Evolutionary conservation across 768 basidiomycete species (phyloP).

Genomic region (Mycena pura): DNA sequence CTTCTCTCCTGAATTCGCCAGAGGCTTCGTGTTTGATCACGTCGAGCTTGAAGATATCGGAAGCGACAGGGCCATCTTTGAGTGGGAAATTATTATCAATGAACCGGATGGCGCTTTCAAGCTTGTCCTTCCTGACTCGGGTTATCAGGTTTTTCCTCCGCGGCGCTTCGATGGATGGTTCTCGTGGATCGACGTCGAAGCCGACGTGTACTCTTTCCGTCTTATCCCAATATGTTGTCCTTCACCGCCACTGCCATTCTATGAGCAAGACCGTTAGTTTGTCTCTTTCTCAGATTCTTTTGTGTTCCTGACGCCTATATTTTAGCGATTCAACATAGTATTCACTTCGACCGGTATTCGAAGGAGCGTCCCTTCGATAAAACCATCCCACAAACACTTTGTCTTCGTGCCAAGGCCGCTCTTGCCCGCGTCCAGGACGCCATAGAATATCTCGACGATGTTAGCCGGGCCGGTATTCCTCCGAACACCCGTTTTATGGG

Average conservation of each 20-base stretch:
- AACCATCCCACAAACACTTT: conserved; percentile 2
- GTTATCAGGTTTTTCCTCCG: neutral
- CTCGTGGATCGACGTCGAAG: neutral
- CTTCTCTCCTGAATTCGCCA: conserved; percentile 5
- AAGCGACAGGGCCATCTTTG: neutral
- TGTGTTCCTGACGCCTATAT: neutral
- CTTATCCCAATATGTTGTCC: conserved; percentile 3
- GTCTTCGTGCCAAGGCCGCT: neutral
- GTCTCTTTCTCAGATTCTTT: neutral
- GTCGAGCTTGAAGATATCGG: neutral
- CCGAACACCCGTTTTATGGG: neutral
- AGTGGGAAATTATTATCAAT: conserved; percentile 10
- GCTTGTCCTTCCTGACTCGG: conserved; percentile 1
- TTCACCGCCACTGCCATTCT: conserved; percentile 4
- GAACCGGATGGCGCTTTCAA: neutral
- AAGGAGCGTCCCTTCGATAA: neutral
- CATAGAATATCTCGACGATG: neutral
- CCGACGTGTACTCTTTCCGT: conserved; percentile 1
- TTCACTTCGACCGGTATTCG: neutral
- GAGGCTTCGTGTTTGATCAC: conserved; percentile 8
- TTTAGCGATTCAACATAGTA: conserved; percentile 4
- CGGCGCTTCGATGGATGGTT: neutral
- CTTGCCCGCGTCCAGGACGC: neutral
- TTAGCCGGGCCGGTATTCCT: neutral
- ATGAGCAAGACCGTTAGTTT: conserved; percentile 7